These are phyloP conservation scores for Fusarium coicis DNA, from an alignment of 2,329 filamentous ascomycete genomes.

Conservation along the genomic window DNA sequence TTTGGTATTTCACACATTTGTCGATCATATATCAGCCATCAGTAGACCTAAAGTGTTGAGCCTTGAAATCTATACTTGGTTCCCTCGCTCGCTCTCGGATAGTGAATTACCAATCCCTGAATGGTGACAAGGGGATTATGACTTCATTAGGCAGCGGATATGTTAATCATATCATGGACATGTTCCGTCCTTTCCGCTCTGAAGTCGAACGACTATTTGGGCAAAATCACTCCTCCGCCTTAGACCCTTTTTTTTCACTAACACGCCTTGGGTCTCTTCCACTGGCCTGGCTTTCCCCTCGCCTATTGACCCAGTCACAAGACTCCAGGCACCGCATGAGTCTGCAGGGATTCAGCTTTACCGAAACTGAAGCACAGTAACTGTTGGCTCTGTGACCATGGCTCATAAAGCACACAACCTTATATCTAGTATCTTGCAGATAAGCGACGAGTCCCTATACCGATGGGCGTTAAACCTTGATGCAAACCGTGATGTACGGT, in stretches of 20 bases:
- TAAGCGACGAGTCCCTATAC: not conserved
- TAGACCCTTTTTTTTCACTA: not conserved
- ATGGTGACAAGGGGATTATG: not conserved
- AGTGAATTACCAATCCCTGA: not conserved
- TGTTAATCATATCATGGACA: not conserved
- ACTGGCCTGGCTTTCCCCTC: not conserved
- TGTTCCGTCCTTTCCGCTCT: not conserved
- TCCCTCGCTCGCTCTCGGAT: not conserved
- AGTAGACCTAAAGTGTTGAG: not conserved
- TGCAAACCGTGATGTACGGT: not conserved
- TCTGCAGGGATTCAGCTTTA: not conserved
- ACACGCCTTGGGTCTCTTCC: not conserved
- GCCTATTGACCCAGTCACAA: not conserved
- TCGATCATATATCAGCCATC: not conserved
- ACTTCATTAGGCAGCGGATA: not conserved
- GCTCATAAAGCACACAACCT: not conserved
- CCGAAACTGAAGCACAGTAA: too few relatives aligned
- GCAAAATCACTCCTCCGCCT: not conserved
- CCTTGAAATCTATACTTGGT: not conserved
- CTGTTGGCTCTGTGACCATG: not conserved
- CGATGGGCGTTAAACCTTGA: conserved; percentile 8
- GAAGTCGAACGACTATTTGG: not conserved
- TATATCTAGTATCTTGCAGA: not conserved
- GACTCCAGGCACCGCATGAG: not conserved
- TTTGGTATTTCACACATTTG: not conserved